Evolutionary conservation across 441 rosid species (phyloP).

Genomic region (Arabidopsis lyrata): DNA sequence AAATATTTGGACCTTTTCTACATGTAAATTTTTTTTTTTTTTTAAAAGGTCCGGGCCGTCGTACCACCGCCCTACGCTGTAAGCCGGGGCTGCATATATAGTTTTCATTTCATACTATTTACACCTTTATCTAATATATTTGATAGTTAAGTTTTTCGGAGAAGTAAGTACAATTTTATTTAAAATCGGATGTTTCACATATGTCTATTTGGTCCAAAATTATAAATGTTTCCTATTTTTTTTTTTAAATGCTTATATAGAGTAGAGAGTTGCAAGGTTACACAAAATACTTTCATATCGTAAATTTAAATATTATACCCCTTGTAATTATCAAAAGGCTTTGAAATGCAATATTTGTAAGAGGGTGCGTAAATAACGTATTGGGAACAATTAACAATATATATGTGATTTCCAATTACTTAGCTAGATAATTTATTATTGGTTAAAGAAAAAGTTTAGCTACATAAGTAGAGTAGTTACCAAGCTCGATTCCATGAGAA

Average conservation of each 20-base stretch:
- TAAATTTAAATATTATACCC: background rate
- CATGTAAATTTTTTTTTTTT: too few relatives aligned
- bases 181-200: background rate
- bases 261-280: background rate
- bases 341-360: background rate
- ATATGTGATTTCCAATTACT: constrained; percentile 4
- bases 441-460: too few relatives aligned
- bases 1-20: too few relatives aligned
- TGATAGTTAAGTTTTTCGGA: background rate
- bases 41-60: too few relatives aligned
- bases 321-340: background rate
- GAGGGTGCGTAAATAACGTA: background rate
- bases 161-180: too few relatives aligned
- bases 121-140: background rate
- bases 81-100: too few relatives aligned
- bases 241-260: background rate
- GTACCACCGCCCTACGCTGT: too few relatives aligned
- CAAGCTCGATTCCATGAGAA: constrained; percentile 8
- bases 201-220: background rate
- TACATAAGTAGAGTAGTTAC: constrained; percentile 8
- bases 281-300: background rate
- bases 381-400: background rate
- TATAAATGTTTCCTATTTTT: background rate
- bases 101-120: background rate
- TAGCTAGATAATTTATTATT: background rate